A percentile compares a stretch with the other conserved stretches of the same genome.
Conservation (phyloP, 2,329 filamentous ascomycete species). For the Botrytis byssoidea region DNA sequence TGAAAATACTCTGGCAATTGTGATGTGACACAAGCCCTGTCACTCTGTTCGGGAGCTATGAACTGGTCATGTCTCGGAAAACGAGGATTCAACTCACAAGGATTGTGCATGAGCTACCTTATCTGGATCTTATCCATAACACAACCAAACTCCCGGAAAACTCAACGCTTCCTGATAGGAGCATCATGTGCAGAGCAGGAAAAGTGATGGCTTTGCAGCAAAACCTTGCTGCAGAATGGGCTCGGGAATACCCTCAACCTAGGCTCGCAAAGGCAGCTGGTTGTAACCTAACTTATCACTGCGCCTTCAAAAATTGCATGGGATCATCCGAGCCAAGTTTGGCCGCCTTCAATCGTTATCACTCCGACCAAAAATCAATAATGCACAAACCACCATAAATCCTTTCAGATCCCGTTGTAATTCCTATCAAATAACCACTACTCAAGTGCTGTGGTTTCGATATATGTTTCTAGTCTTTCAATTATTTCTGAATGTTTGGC, state of each 20-base stretch:
- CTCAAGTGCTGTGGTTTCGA: neutral
- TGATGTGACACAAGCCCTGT: neutral
- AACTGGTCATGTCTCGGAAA: constrained; percentile 4
- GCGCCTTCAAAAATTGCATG: neutral
- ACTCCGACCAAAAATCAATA: neutral
- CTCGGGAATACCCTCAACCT: constrained; percentile 4
- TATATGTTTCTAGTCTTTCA: neutral
- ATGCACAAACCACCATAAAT: neutral
- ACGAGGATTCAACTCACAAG: neutral
- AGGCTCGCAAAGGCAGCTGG: neutral
- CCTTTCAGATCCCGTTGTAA: too few species aligned
- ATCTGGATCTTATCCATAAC: constrained; percentile 1
- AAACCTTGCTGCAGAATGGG: constrained; percentile 6
- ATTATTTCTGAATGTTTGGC: neutral
- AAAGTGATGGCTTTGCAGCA: constrained; percentile 3
- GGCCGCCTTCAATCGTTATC: neutral
- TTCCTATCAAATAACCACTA: neutral
- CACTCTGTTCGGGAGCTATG: neutral
- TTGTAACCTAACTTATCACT: neutral
- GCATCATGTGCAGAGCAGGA: neutral
- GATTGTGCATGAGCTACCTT: constrained; percentile 11
- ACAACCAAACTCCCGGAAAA: constrained; percentile 1
- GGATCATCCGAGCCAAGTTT: neutral
- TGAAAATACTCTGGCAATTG: neutral
- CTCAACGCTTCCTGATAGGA: neutral